A percentile compares a stretch with the other conserved stretches of the same genome.
Evolutionary conservation across 139 green algal genomes (phyloP).

Genomic region (Pleodorina starrii): DNA sequence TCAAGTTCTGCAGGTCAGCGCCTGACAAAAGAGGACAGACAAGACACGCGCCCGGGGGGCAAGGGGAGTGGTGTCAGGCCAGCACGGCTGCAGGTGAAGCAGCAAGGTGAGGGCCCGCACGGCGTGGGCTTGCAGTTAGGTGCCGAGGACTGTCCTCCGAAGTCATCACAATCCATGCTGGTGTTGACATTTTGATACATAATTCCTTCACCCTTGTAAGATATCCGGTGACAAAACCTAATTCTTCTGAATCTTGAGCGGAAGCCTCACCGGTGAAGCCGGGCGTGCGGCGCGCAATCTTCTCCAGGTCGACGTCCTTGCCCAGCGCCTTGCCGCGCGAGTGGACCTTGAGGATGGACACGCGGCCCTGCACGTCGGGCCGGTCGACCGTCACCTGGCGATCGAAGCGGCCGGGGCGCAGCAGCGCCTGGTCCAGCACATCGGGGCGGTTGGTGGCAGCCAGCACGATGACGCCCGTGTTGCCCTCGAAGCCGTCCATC

Average conservation of each 20-base stretch:
- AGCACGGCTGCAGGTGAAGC: too few relatives aligned
- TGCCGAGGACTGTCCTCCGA: too few relatives aligned
- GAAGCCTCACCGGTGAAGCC: conserved; percentile 89
- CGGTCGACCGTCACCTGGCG: conserved; percentile 94
- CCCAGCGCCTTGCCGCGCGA: conserved; percentile 95
- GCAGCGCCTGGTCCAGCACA: conserved; percentile 97
- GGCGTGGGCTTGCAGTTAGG: too few relatives aligned
- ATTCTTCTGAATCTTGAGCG: too few relatives aligned
- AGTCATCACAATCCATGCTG: too few relatives aligned
- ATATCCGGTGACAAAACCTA: too few relatives aligned
- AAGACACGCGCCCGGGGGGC: too few relatives aligned
- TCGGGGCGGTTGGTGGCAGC: conserved; percentile 98
- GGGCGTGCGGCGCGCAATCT: conserved; percentile 94
- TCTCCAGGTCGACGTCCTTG: conserved; percentile 96
- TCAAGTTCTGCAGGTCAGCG: conserved; percentile 99
- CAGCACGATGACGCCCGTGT: conserved; percentile 98
- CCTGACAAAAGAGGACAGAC: too few relatives aligned
- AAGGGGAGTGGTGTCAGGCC: too few relatives aligned
- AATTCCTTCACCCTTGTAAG: too few relatives aligned
- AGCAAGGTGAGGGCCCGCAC: too few relatives aligned
- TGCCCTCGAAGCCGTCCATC: conserved; percentile 97
- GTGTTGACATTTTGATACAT: too few relatives aligned
- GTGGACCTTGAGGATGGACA: conserved; percentile 95
- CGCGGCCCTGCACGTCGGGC: conserved; percentile 91
- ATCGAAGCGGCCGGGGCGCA: conserved; percentile 98